A percentile compares a stretch with the other conserved stretches of the same genome.
These are phyloP conservation scores for Iris pallida DNA, from an alignment of 116 monocot genomes.

Conservation along the genomic window DNA sequence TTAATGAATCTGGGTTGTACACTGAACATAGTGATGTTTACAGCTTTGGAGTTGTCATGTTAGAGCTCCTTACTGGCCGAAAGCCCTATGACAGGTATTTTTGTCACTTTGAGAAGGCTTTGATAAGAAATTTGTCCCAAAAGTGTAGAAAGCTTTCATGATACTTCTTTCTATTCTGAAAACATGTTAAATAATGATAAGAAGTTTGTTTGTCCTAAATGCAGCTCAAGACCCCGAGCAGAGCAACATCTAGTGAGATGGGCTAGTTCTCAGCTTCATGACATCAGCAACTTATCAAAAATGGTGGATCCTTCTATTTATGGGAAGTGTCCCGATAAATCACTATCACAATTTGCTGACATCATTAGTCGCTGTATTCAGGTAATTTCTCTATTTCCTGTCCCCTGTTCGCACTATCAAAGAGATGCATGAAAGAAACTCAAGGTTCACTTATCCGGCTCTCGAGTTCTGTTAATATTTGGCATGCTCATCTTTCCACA, in stretches of 20 bases:
- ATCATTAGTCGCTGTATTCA: slow-evolving; percentile 94
- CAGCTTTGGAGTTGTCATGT: slow-evolving; percentile 97
- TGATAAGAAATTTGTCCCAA: background rate
- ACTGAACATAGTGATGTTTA: slow-evolving; percentile 84
- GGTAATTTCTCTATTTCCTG: slow-evolving; percentile 31
- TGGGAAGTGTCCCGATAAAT: slow-evolving; percentile 68
- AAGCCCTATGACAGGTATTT: slow-evolving; percentile 82
- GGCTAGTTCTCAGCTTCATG: slow-evolving; percentile 87
- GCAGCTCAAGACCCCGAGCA: slow-evolving; percentile 69
- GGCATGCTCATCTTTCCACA: background rate
- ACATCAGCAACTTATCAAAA: slow-evolving; percentile 62
- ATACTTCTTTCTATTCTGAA: slow-evolving; percentile 2
- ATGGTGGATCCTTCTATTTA: slow-evolving; percentile 87
- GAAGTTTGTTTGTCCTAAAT: background rate
- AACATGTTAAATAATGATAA: background rate
- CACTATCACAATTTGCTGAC: slow-evolving; percentile 85
- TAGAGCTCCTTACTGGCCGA: slow-evolving; percentile 92
- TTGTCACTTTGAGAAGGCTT: background rate
- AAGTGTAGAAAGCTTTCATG: background rate
- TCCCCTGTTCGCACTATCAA: background rate
- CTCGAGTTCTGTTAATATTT: background rate
- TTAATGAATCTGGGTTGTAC: slow-evolving; percentile 63
- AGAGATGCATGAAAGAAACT: background rate
- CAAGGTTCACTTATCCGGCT: too few species aligned
- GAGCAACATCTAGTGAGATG: slow-evolving; percentile 94